Percentiles rank a stretch among this genome's conserved stretches.
phyloP scores from a whole-genome alignment of 176 grass and related monocot species.

The Zea mays region Zm-B73-REFERENCE-NAM-5.0 NC_050103.1:17393501-17394000 shows the following conservation, averaged over 20 bases:
- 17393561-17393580: slow-evolving; percentile 69
- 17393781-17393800: too few relatives aligned
- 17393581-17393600: slow-evolving; percentile 64
- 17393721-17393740: slow-evolving; percentile 86
- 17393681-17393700: slow-evolving; percentile 49
- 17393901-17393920: too few relatives aligned
- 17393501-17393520: slow-evolving; percentile 88
- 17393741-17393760: slow-evolving; percentile 37
- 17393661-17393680: slow-evolving; percentile 68
- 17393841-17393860: too few relatives aligned
- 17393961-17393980: slow-evolving; percentile 6
- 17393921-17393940: neutral
- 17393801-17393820: neutral
- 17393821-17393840: neutral
- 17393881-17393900: slow-evolving; percentile 34
- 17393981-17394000: slow-evolving; percentile 12
- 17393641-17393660: slow-evolving; percentile 83
- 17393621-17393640: slow-evolving; percentile 66
- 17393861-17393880: slow-evolving; percentile 20
- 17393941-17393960: slow-evolving; percentile 48
- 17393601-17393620: slow-evolving; percentile 67
- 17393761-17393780: slow-evolving; percentile 9
- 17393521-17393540: slow-evolving; percentile 83
- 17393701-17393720: slow-evolving; percentile 82
- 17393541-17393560: slow-evolving; percentile 47